Evolutionary conservation across 2,329 filamentous ascomycete species (phyloP).

Genomic region (Epichloe baconii): DNA sequence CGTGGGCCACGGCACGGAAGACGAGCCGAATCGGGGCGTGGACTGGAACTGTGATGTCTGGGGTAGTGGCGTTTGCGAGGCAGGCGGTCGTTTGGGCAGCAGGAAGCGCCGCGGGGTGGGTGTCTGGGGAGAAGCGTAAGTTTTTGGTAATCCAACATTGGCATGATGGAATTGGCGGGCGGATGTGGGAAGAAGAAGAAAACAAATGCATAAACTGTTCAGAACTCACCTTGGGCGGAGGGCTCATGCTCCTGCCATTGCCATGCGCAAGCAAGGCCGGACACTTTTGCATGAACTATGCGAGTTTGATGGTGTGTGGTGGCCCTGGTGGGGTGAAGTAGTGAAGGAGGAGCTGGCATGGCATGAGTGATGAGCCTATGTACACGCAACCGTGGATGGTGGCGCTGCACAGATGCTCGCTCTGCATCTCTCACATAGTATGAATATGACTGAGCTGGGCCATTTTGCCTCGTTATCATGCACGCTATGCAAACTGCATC

Average conservation of each 20-base stretch:
- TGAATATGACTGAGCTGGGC: no score
- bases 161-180: not conserved
- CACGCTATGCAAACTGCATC: not conserved
- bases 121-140: slow-evolving; percentile 15
- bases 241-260: slow-evolving; percentile 1
- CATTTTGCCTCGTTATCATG: not conserved
- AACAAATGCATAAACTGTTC: not conserved
- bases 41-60: slow-evolving; percentile 21
- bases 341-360: not conserved
- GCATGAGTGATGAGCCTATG: no score
- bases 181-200: not conserved
- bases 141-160: no score
- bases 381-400: no score
- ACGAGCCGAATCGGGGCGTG: slow-evolving; percentile 25
- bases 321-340: not conserved
- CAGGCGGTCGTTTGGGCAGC: slow-evolving; percentile 20
- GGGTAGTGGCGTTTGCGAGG: slow-evolving; percentile 19
- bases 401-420: no score
- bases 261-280: not conserved
- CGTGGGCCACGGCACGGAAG: slow-evolving; percentile 17
- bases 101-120: slow-evolving; percentile 27
- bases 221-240: slow-evolving; percentile 1
- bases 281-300: not conserved
- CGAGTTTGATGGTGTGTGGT: not conserved
- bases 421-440: no score